phyloP scores from a whole-genome alignment of 1,284 basidiomycete species.

The Polyporus tsugae region DNA sequence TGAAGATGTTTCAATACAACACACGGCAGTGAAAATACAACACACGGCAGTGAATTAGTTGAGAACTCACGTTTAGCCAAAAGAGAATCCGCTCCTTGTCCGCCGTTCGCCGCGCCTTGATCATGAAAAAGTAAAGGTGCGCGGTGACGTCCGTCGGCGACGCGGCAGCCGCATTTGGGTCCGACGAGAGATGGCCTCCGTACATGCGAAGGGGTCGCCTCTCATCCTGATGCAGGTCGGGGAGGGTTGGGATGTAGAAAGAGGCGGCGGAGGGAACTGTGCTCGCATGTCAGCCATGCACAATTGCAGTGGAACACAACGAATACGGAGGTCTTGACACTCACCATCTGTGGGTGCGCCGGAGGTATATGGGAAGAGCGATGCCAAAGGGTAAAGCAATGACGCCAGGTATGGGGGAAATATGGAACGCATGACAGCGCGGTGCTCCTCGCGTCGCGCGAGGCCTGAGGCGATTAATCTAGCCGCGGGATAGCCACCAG shows the following conservation, averaged over 20 bases:
- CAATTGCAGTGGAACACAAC: not conserved
- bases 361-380: constrained; percentile 15
- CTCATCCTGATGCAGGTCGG: constrained; percentile 77
- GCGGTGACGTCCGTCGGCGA: constrained; percentile 68
- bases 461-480: constrained; percentile 9
- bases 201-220: constrained; percentile 80
- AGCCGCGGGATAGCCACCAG: constrained; percentile 1
- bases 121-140: constrained; percentile 91
- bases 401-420: constrained; percentile 30
- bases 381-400: constrained; percentile 24
- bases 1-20: not conserved
- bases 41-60: not conserved
- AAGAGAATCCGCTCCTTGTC: constrained; percentile 92
- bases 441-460: constrained; percentile 16
- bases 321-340: constrained; percentile 8
- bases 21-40: not conserved
- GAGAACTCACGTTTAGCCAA: constrained; percentile 91
- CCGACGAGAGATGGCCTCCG: constrained; percentile 83
- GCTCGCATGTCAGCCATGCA: not conserved
- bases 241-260: constrained; percentile 83
- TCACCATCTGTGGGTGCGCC: constrained; percentile 54
- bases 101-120: constrained; percentile 87
- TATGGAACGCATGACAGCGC: constrained; percentile 25
- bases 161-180: constrained; percentile 66
- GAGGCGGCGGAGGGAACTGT: constrained; percentile 82